phyloP scores from a whole-genome alignment of 495 filamentous ascomycete species.

The Trichoderma asperelloides region DNA sequence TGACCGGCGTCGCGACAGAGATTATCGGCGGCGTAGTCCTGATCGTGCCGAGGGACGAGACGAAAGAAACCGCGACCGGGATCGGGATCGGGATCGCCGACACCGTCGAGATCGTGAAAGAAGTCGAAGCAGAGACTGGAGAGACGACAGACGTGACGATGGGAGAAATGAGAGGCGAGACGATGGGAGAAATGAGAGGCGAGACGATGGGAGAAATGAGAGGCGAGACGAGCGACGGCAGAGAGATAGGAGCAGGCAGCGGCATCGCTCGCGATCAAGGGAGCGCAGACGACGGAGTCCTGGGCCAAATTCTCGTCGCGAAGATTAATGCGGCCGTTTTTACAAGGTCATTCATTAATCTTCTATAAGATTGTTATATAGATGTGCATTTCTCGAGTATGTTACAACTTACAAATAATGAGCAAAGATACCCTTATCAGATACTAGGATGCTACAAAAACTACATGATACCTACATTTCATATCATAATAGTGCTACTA shows the following conservation, averaged over 20 bases:
- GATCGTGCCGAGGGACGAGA: background rate
- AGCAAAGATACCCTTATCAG: background rate
- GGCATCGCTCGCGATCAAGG: conserved; percentile 10
- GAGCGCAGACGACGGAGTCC: conserved; percentile 8
- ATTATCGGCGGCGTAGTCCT: conserved; percentile 14
- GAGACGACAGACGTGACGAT: conserved; percentile 1
- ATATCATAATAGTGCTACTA: no score
- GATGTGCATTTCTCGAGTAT: background rate
- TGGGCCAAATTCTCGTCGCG: conserved; percentile 9
- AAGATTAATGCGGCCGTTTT: background rate
- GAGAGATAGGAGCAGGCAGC: conserved; percentile 23
- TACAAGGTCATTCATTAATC: background rate
- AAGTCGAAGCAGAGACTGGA: conserved; percentile 30
- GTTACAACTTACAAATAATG: no score
- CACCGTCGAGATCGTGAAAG: conserved; percentile 19
- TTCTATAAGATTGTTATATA: background rate
- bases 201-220: no score
- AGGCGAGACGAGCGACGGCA: conserved; percentile 13
- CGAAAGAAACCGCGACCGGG: background rate
- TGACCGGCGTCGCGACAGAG: conserved; percentile 12
- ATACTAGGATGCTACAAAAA: no score
- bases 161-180: conserved; percentile 3
- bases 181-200: conserved; percentile 6
- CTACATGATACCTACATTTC: no score
- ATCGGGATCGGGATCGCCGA: conserved; percentile 1